Base-by-base conservation (phyloP, 768 basidiomycete genomes). In the Clavulina sp. region DNA sequence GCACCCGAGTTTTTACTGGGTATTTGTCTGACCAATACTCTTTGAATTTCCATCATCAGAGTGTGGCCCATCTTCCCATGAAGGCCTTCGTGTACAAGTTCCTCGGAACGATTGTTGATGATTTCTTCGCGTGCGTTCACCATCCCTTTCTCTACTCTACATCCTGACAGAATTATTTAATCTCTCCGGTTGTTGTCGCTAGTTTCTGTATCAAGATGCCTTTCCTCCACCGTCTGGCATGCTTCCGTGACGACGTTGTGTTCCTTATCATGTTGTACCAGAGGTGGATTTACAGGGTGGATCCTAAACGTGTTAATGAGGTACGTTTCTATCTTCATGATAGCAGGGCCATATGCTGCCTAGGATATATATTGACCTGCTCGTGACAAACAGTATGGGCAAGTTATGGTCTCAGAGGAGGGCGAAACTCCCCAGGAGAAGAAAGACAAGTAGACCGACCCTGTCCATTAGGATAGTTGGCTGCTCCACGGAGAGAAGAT, bases 171-270 rank as follows among this genome's bases (percentile, higher is more conserved):
- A 5, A 23, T 51, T 49, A 9, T 34, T 36, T 52, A 4, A 49
- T 51, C 9, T 59, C 40, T 50, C 46, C 41, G 31, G 31, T 21
- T 19, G 28, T n/a, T 41, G 23, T 54, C 48, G 53, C 32, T 58
- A 89, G 86, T 32, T 89, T 92, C 65, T 86, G 84, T 61, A 92
- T 93, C 69, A 87, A 87, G 69, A 96, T 96, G 93, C 93, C 93
- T 30, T 76, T 84, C 61, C 72, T 96, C 41, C 92, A 96, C 63
- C 80, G 92, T 52, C 69, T 97, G 52, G 69, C 70, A 3, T 70
- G 69, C 57, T 71, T 71, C 66, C 60, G 72, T 49, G 86, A 89
- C 65, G 87, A 88, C 61, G 75, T 86, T 13, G 88, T 92, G 55
- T 93, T 95, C 70, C 72, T 92, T 56, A 73, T 95, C 53, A 85